Base-by-base conservation (phyloP, 2,329 filamentous ascomycete genomes). In the Cryphonectria japonica region DNA sequence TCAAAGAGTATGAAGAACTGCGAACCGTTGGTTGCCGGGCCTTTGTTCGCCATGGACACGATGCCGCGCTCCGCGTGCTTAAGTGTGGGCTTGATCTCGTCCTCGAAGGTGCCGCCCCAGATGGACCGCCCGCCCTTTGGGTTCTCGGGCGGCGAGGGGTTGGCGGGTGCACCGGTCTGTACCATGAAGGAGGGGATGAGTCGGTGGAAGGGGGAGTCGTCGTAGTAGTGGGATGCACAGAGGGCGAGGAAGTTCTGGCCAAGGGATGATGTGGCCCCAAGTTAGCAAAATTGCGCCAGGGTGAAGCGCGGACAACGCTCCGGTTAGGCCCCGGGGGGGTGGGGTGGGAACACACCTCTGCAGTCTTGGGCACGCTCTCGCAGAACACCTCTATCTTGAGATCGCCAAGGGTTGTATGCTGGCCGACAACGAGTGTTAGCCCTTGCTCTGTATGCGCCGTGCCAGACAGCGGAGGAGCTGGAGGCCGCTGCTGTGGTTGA, bases 331-430 rank as follows among this genome's bases (percentile, higher is more conserved):
- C 26, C 26, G 26, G 26, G 37, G 69, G 46, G 16, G 54, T 11
- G 19, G 29, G 59, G 26, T 26, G 16, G 61, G 7, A 39, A 76
- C 83, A 69, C 83, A 92, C 92, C 83, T 97, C 93, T 74, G 94
- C 92, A 0, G 96, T 97, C 81, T 95, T 95, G 73, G 96, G 96
- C 43, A 97, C 94, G 76, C 93, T 91, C 80, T 98, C 94, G 84
- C 95, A 98, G 84, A 98, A 98, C 75, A 99, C 86, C 82, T 98
- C 96, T 77, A 98, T 89, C 84, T 98, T 99, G 79, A 99, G 87
- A 82, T 96, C 92, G 79, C 96, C 96, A 68, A 92, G 87, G 66
- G 91, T 93, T 66, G 96, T 99, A 82, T 98, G 94, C 89, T 91
- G 73, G 91, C 88, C 16, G 89, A 91, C 89, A 91, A 43, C 13